Conservation (phyloP, 129 eudicot genomes). For the Sambucus nigra region DNA sequence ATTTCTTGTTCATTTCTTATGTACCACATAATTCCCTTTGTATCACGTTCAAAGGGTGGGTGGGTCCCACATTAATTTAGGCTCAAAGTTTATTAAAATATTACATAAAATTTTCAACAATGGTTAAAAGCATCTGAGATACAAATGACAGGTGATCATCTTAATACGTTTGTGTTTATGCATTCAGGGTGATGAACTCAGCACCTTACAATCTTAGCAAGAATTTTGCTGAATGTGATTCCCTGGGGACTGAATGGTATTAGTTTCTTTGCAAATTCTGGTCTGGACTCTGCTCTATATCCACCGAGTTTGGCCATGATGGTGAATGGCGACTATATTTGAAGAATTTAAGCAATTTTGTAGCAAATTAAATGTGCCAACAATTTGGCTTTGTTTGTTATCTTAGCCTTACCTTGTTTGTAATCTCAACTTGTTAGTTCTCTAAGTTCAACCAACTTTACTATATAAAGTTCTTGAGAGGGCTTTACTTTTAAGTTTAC, state of each 20-base stretch:
- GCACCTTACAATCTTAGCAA: constrained; percentile 29
- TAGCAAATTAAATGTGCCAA: neutral
- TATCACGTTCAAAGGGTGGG: no score
- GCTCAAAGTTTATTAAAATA: no score
- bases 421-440: neutral
- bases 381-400: neutral
- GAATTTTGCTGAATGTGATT: constrained; percentile 11
- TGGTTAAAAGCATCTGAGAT: no score
- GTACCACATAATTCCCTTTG: no score
- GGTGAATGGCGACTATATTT: neutral
- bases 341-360: neutral
- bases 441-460: neutral
- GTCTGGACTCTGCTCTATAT: constrained; percentile 5
- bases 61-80: no score
- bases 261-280: constrained; percentile 17
- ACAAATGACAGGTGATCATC: no score
- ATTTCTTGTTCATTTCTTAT: no score
- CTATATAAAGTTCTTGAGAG: neutral
- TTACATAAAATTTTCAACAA: no score
- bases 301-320: neutral
- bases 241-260: constrained; percentile 5
- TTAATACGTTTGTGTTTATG: neutral
- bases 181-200: constrained; percentile 29
- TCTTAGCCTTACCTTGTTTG: neutral
- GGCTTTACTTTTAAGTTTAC: no score